These are phyloP conservation scores for Alternaria brassicae DNA, from an alignment of 2,329 filamentous ascomycete species.

Conservation along the genomic window DNA sequence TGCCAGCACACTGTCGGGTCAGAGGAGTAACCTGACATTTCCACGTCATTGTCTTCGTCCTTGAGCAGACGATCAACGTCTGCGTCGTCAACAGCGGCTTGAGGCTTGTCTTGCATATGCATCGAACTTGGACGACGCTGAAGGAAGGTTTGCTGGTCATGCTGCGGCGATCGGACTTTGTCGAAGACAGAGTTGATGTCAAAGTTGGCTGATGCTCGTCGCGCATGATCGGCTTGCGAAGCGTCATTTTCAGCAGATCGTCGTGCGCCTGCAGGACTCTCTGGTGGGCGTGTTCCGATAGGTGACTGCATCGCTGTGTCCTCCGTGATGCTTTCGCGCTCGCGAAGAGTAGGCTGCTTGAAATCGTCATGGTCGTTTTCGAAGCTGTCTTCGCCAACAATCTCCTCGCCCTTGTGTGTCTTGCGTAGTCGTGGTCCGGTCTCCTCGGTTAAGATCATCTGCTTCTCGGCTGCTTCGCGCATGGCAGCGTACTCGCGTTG, in stretches of 20 bases:
- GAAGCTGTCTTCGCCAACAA: slow-evolving; percentile 74
- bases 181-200: slow-evolving; percentile 88
- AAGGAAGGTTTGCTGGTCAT: slow-evolving; percentile 56
- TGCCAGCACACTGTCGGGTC: slow-evolving; percentile 71
- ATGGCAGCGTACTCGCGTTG: slow-evolving; percentile 78
- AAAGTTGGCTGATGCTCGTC: slow-evolving; percentile 70
- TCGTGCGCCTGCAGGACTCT: slow-evolving; percentile 26
- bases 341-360: slow-evolving; percentile 33
- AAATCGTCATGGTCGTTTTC: slow-evolving; percentile 36
- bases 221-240: slow-evolving; percentile 40
- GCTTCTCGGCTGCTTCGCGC: slow-evolving; percentile 79
- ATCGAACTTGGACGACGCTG: slow-evolving; percentile 60
- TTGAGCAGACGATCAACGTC: slow-evolving; percentile 90
- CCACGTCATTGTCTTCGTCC: slow-evolving; percentile 79
- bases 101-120: slow-evolving; percentile 50
- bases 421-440: slow-evolving; percentile 79
- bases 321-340: slow-evolving; percentile 37
- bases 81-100: slow-evolving; percentile 74
- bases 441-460: slow-evolving; percentile 79
- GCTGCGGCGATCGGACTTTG: slow-evolving; percentile 76
- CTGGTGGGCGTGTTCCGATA: slow-evolving; percentile 26
- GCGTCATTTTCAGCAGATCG: slow-evolving; percentile 48
- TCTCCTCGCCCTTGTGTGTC: slow-evolving; percentile 94
- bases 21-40: slow-evolving; percentile 75
- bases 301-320: slow-evolving; percentile 28